phyloP scores from a whole-genome alignment of 768 basidiomycete species.

The Imleria badia region DNA sequence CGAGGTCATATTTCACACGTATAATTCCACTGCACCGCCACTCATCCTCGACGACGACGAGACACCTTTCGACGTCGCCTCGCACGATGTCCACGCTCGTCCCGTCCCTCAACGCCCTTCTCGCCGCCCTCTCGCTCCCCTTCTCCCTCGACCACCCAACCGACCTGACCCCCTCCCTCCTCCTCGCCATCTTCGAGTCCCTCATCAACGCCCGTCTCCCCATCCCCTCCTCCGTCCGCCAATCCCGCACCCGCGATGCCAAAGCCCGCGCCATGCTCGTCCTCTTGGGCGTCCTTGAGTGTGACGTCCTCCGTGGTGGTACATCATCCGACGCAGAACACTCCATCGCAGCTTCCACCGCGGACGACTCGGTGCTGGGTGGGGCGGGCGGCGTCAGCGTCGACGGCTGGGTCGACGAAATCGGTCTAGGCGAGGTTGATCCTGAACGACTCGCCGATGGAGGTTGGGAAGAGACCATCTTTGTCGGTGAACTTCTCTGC shows the following conservation, averaged over 20 bases:
- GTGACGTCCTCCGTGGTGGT: slow-evolving; percentile 57
- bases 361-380: slow-evolving; percentile 20
- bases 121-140: slow-evolving; percentile 38
- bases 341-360: slow-evolving; percentile 22
- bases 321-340: slow-evolving; percentile 27
- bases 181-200: slow-evolving; percentile 45
- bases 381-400: slow-evolving; percentile 28
- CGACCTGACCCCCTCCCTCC: no score
- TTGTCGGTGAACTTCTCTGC: slow-evolving; percentile 64
- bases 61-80: no score
- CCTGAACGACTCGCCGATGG: slow-evolving; percentile 64
- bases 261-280: slow-evolving; percentile 70
- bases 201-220: slow-evolving; percentile 56
- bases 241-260: slow-evolving; percentile 35
- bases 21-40: slow-evolving; percentile 32
- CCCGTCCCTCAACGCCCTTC: slow-evolving; percentile 20
- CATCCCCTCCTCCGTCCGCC: slow-evolving; percentile 34
- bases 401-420: slow-evolving; percentile 41
- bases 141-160: slow-evolving; percentile 22
- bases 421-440: slow-evolving; percentile 66
- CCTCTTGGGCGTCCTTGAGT: slow-evolving; percentile 71
- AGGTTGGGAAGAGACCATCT: slow-evolving; percentile 63
- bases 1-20: no score
- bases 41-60: no score
- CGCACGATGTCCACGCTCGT: slow-evolving; percentile 29